A percentile compares a stretch with the other conserved stretches of the same genome.
These are phyloP conservation scores for Polychaeton citri DNA, from an alignment of 2,329 filamentous ascomycete species.

Conservation along the genomic window DNA sequence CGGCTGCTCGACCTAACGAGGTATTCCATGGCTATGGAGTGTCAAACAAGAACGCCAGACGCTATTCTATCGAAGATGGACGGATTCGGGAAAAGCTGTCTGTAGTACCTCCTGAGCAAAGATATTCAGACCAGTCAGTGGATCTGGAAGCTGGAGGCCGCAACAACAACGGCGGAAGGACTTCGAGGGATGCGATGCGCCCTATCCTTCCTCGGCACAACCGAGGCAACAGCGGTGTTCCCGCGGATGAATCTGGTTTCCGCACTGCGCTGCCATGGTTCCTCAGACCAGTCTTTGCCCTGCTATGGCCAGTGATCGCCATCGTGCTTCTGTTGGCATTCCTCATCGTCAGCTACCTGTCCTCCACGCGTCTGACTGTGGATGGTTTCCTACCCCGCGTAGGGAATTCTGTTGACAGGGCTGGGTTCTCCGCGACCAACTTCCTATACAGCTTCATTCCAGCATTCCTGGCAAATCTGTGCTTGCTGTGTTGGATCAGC, in stretches of 20 bases:
- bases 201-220: background rate
- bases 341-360: conserved; percentile 59
- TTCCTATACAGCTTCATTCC: conserved; percentile 76
- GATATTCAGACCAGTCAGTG: conserved; percentile 13
- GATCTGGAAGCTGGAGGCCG: conserved; percentile 17
- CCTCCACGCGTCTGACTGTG: conserved; percentile 47
- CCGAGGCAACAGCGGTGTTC: conserved; percentile 7
- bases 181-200: background rate
- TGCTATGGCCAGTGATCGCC: conserved; percentile 50
- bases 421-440: conserved; percentile 70
- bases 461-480: conserved; percentile 49
- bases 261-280: conserved; percentile 50
- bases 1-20: conserved; percentile 47
- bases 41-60: conserved; percentile 37
- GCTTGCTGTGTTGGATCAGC: conserved; percentile 54
- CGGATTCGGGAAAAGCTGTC: conserved; percentile 33
- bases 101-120: background rate
- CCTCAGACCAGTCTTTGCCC: conserved; percentile 51
- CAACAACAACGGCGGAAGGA: background rate
- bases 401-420: conserved; percentile 25
- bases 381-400: conserved; percentile 61
- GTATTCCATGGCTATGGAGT: conserved; percentile 74
- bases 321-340: conserved; percentile 54
- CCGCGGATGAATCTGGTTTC: background rate
- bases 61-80: conserved; percentile 38